phyloP scores from a whole-genome alignment of 2,329 filamentous ascomycete genomes.

The Diaporthe velutina region DNA sequence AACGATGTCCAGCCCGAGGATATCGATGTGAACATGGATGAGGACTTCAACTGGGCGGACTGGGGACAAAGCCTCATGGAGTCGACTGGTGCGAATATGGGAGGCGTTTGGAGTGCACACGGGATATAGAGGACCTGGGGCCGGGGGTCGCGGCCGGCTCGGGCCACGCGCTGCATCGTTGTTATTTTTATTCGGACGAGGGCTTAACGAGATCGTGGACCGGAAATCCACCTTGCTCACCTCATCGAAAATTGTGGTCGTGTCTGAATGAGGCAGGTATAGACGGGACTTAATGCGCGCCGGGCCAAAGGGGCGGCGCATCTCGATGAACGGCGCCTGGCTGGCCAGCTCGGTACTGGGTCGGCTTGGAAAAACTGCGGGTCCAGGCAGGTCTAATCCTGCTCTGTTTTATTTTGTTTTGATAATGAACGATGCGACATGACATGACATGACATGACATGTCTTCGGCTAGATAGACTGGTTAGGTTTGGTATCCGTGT shows the following conservation, averaged over 20 bases:
- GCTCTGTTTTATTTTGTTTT: background rate
- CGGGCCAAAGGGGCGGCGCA: slow-evolving; percentile 17
- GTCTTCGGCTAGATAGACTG: slow-evolving; percentile 13
- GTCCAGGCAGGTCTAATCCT: background rate
- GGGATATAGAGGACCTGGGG: slow-evolving; percentile 35
- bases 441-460: slow-evolving; percentile 2
- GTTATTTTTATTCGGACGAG: slow-evolving; percentile 2
- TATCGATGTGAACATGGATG: slow-evolving; percentile 52
- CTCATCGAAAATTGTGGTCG: background rate
- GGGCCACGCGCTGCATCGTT: slow-evolving; percentile 2
- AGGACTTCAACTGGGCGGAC: slow-evolving; percentile 53
- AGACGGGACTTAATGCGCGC: background rate
- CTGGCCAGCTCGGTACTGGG: slow-evolving; percentile 17
- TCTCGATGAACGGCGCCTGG: slow-evolving; percentile 12
- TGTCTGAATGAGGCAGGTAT: slow-evolving; percentile 21
- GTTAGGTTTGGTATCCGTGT: slow-evolving; percentile 11
- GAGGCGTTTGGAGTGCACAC: slow-evolving; percentile 44
- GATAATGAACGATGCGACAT: slow-evolving; percentile 21
- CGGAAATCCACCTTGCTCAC: background rate
- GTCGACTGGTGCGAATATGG: slow-evolving; percentile 44
- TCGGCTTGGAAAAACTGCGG: slow-evolving; percentile 8
- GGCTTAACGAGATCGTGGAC: background rate
- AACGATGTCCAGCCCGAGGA: slow-evolving; percentile 44
- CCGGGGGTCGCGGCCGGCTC: background rate
- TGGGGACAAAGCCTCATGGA: slow-evolving; percentile 52